Evolutionary conservation across 371 early-diverging fungal species (phyloP).

Genomic region (Mycotypha africana): DNA sequence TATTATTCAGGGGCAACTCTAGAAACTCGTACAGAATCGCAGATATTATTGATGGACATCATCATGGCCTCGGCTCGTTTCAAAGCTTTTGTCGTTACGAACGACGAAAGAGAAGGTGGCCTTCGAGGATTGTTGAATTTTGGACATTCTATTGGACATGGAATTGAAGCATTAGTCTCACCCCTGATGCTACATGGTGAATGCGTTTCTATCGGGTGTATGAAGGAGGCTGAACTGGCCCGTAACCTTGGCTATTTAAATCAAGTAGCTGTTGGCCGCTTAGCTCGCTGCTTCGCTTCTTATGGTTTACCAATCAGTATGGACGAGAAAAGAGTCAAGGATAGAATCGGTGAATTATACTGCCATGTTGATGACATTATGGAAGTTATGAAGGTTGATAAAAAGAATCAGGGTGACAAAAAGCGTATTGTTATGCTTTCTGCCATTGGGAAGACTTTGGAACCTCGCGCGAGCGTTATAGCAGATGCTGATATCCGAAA

Average conservation of each 20-base stretch:
- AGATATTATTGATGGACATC: slow-evolving; percentile 71
- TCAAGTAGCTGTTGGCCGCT: slow-evolving; percentile 86
- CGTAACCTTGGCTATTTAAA: slow-evolving; percentile 82
- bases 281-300: slow-evolving; percentile 78
- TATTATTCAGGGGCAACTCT: slow-evolving; percentile 46
- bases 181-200: slow-evolving; percentile 95
- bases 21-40: slow-evolving; percentile 59
- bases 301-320: slow-evolving; percentile 86
- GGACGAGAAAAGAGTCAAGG: slow-evolving; percentile 71
- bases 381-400: slow-evolving; percentile 91
- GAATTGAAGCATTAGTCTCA: slow-evolving; percentile 89
- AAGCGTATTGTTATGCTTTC: slow-evolving; percentile 91
- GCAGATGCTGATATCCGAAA: slow-evolving; percentile 79
- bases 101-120: slow-evolving; percentile 94
- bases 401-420: slow-evolving; percentile 91
- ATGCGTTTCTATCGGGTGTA: slow-evolving; percentile 93
- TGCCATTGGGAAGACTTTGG: slow-evolving; percentile 80
- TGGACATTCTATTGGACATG: slow-evolving; percentile 97
- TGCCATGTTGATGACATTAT: slow-evolving; percentile 78
- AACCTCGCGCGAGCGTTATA: slow-evolving; percentile 78
- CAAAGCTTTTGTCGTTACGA: slow-evolving; percentile 93
- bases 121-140: slow-evolving; percentile 94
- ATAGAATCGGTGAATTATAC: slow-evolving; percentile 59
- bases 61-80: slow-evolving; percentile 85
- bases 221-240: slow-evolving; percentile 91